Conservation (phyloP, 305 asterid species). For the Lippia alba region DNA sequence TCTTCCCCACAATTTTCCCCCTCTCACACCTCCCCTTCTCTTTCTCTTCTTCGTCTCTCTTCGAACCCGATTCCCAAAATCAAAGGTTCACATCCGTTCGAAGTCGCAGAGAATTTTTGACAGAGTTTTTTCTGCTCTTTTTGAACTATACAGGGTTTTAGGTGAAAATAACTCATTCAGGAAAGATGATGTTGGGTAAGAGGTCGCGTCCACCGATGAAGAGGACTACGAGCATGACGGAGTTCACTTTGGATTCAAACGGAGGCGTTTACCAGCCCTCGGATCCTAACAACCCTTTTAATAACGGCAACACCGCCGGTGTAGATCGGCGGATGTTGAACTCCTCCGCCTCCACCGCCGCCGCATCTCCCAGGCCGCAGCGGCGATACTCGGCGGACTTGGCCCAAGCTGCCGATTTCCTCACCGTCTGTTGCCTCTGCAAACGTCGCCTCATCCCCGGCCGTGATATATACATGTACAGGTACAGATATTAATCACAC, state of each 20-base stretch:
- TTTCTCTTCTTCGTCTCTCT: slow-evolving; percentile 28
- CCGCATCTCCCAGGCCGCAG: slow-evolving; percentile 42
- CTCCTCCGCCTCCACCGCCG: slow-evolving; percentile 38
- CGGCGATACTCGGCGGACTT: slow-evolving; percentile 68
- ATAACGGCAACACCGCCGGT: slow-evolving; percentile 25
- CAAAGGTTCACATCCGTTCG: too few relatives aligned
- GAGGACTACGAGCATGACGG: slow-evolving; percentile 87
- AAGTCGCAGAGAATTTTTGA: too few relatives aligned
- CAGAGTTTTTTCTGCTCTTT: too few relatives aligned
- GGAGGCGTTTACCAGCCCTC: slow-evolving; percentile 33
- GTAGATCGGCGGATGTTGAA: slow-evolving; percentile 39
- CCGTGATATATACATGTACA: slow-evolving; percentile 86
- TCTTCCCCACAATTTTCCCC: slow-evolving; percentile 54
- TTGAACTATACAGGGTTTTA: too few relatives aligned
- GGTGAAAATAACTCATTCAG: too few relatives aligned
- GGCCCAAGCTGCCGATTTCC: slow-evolving; percentile 55
- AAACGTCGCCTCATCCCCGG: slow-evolving; percentile 69
- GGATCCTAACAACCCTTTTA: slow-evolving; percentile 45
- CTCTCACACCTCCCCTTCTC: slow-evolving; percentile 37
- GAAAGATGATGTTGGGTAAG: slow-evolving; percentile 70
- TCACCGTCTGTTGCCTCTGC: slow-evolving; percentile 75
- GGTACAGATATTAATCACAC: slow-evolving; percentile 38
- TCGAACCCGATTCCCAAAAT: slow-evolving; percentile 1
- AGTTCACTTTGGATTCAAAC: slow-evolving; percentile 64
- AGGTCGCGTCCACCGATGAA: slow-evolving; percentile 79